A percentile compares a stretch with the other conserved stretches of the same genome.
Conservation (phyloP, 345 rosid species). For the Ailanthus altissimus region DNA sequence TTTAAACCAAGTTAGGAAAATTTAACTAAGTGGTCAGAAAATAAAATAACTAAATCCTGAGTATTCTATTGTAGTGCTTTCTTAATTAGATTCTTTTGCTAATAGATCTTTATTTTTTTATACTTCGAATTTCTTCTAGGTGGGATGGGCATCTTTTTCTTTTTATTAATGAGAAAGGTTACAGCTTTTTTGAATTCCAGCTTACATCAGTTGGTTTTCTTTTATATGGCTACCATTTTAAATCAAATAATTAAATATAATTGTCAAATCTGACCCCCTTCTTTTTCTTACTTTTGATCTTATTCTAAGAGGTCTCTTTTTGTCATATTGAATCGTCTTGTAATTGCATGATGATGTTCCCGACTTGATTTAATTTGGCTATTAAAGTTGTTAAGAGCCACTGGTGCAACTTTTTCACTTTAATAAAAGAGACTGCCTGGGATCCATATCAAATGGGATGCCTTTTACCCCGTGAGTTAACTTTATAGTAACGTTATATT, state of each 20-base stretch:
- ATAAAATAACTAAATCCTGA: background rate
- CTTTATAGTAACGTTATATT: too few relatives aligned
- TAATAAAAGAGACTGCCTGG: slow-evolving; percentile 19
- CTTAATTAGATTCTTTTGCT: background rate
- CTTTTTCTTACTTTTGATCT: slow-evolving; percentile 4
- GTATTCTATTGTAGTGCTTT: background rate
- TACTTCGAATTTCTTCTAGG: background rate
- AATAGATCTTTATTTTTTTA: background rate
- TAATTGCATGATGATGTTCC: slow-evolving; percentile 28
- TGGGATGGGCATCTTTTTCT: slow-evolving; percentile 9
- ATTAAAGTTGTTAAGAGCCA: slow-evolving; percentile 7
- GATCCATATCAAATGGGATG: background rate
- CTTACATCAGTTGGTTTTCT: background rate
- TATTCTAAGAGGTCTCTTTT: slow-evolving; percentile 12
- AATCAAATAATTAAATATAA: background rate
- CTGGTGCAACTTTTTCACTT: background rate
- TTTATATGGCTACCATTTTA: background rate
- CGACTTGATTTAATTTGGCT: background rate
- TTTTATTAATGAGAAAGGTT: slow-evolving; percentile 5
- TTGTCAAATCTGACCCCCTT: background rate
- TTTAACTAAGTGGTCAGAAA: background rate
- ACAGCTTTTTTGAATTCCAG: background rate
- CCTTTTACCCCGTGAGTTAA: too few relatives aligned
- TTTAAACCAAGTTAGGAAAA: background rate
- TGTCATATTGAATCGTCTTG: slow-evolving; percentile 10